Evolutionary conservation across 345 rosid species (phyloP).

Genomic region (Acer negundo): DNA sequence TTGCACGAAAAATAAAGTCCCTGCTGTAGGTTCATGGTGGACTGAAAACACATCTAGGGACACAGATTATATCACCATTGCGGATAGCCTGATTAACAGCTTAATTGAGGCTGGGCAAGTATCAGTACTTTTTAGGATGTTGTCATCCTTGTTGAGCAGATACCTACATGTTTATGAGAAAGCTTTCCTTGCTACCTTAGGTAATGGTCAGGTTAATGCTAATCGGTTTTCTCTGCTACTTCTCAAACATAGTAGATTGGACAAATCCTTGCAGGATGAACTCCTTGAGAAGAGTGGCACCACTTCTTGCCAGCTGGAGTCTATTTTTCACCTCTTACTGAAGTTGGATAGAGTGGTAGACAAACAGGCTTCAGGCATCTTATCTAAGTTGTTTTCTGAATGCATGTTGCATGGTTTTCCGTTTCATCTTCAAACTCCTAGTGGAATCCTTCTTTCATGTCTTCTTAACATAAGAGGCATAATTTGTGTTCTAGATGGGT

Average conservation of each 20-base stretch:
- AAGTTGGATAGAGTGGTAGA: slow-evolving; percentile 60
- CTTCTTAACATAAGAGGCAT: slow-evolving; percentile 66
- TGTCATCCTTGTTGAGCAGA: slow-evolving; percentile 63
- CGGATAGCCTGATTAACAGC: slow-evolving; percentile 57
- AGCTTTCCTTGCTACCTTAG: slow-evolving; percentile 70
- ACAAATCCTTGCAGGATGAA: slow-evolving; percentile 64
- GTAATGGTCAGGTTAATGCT: slow-evolving; percentile 41
- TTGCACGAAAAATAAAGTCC: slow-evolving; percentile 46
- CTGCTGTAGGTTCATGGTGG: slow-evolving; percentile 49
- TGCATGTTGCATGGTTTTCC: slow-evolving; percentile 91
- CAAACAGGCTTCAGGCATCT: slow-evolving; percentile 59
- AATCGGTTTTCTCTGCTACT: slow-evolving; percentile 60
- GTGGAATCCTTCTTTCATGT: slow-evolving; percentile 78
- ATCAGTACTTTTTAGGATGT: slow-evolving; percentile 48
- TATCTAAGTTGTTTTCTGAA: slow-evolving; percentile 72
- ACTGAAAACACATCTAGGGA: slow-evolving; percentile 52
- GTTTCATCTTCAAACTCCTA: slow-evolving; percentile 52
- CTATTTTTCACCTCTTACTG: slow-evolving; percentile 48
- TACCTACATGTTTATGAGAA: slow-evolving; percentile 60
- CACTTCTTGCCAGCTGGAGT: slow-evolving; percentile 54
- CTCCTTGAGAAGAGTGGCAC: slow-evolving; percentile 60
- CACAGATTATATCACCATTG: slow-evolving; percentile 43
- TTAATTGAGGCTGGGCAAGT: slow-evolving; percentile 55
- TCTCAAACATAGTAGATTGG: slow-evolving; percentile 73
- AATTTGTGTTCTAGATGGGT: slow-evolving; percentile 54